These are phyloP conservation scores for Strigomonas oncopelti DNA, from an alignment of 208 protist genomes.

Conservation along the genomic window DNA sequence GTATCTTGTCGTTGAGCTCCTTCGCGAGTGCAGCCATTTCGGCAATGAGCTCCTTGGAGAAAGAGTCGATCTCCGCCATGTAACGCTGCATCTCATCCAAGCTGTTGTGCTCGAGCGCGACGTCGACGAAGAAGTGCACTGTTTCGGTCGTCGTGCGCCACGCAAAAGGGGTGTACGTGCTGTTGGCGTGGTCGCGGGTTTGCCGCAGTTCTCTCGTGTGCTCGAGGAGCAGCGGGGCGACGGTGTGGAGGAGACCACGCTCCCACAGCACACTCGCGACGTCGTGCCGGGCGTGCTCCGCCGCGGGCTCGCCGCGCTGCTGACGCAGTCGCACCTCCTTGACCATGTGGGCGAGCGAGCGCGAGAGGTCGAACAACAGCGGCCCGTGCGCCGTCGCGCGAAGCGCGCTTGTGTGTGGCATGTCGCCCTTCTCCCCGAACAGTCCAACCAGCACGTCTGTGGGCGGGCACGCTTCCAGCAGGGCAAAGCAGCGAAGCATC, in stretches of 20 bases:
- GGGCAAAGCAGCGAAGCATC: constrained; percentile 52
- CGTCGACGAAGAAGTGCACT: constrained; percentile 24
- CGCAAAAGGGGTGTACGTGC: constrained; percentile 28
- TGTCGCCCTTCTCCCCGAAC: constrained; percentile 16
- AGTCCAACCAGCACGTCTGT: constrained; percentile 23
- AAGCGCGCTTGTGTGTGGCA: background rate
- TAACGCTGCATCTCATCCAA: background rate
- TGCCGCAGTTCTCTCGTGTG: constrained; percentile 7
- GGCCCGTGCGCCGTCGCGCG: background rate
- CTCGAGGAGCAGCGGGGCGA: constrained; percentile 20
- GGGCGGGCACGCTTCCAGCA: constrained; percentile 52
- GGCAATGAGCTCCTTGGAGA: background rate
- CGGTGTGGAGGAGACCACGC: constrained; percentile 18
- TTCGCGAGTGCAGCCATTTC: background rate
- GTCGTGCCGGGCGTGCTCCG: background rate
- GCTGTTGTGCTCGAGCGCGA: constrained; percentile 23
- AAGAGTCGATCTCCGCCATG: background rate
- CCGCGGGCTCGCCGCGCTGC: background rate
- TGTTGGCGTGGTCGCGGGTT: constrained; percentile 1
- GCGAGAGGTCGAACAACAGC: constrained; percentile 66
- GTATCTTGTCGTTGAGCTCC: constrained; percentile 1
- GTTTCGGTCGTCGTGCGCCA: constrained; percentile 30
- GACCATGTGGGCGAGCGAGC: constrained; percentile 59
- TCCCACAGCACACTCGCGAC: constrained; percentile 22
- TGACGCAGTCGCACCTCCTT: background rate